A percentile compares a stretch with the other conserved stretches of the same genome.
Evolutionary conservation across 2,329 filamentous ascomycete genomes (phyloP).

Genomic region (Aureobasidium sp.): DNA sequence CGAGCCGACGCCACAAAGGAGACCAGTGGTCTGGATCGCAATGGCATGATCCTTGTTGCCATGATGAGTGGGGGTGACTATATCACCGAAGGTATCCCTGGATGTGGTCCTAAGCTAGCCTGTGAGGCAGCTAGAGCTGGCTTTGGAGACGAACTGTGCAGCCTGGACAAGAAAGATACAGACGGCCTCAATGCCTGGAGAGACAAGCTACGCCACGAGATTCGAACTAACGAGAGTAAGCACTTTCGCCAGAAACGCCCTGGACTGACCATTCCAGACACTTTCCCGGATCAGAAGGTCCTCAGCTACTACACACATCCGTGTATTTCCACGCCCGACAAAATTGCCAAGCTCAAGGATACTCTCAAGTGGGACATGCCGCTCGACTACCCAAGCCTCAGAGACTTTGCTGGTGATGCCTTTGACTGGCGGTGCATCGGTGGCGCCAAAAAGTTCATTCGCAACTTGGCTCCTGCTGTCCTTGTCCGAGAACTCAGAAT

Average conservation of each 20-base stretch:
- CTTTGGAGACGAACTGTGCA: constrained; percentile 71
- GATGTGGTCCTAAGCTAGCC: constrained; percentile 80
- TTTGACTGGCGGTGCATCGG: constrained; percentile 79
- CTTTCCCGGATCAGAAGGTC: constrained; percentile 73
- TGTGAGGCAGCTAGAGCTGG: constrained; percentile 85
- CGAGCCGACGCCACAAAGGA: constrained; percentile 53
- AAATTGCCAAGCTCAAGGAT: constrained; percentile 48
- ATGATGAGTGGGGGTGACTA: constrained; percentile 96
- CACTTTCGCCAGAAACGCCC: constrained; percentile 73
- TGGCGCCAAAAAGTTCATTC: constrained; percentile 79
- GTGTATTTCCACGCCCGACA: constrained; percentile 60
- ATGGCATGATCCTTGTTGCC: constrained; percentile 90
- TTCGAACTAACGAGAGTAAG: constrained; percentile 75
- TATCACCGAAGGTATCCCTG: constrained; percentile 75
- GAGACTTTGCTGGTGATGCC: constrained; percentile 67
- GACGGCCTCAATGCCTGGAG: constrained; percentile 63
- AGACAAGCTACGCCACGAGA: constrained; percentile 62
- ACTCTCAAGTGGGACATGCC: constrained; percentile 55
- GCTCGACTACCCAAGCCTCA: constrained; percentile 60
- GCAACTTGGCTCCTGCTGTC: constrained; percentile 69
- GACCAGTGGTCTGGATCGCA: constrained; percentile 61
- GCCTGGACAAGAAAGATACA: constrained; percentile 53
- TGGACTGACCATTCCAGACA: constrained; percentile 65
- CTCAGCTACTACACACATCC: constrained; percentile 85
- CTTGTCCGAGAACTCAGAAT: constrained; percentile 53